Base-by-base conservation (phyloP, 2,329 filamentous ascomycete genomes). In the Cadophora sp. region DNA sequence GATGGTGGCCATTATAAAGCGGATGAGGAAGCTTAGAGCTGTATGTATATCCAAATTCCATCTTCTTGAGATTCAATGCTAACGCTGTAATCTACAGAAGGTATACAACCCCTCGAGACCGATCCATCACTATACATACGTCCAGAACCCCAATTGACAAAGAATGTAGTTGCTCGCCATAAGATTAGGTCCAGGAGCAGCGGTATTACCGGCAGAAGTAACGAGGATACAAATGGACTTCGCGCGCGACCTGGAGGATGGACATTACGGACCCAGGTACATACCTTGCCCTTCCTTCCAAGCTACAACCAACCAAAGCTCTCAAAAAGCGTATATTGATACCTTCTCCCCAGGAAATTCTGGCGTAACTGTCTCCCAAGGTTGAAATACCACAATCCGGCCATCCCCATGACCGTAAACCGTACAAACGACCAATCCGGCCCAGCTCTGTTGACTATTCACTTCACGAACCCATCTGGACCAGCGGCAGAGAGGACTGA, bases 381-480 rank as follows among this genome's bases (percentile, higher is more conserved):
- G 66, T 84, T 99, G 72, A 97, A 99, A 84, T 99, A 90, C 82
- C 91, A 97, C 84, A 99, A 99, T 79, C 96, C 96, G 0, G 82
- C 88, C 14, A 80, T 97, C 55, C 88, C 91, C 51, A 96, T 98
- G 86, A 89, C 92, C 67, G 87, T 97, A 74, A 90, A 91, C 79
- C 91, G 92, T 67, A 89, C 86, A 70, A 74, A 78, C 45, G 80
- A 89, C 53, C 83, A 88, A 72, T 78, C 82, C 4, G 82, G 82
- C 24, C 81, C 85, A 7, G 87, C 91, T 16, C 83, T 82, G 56
- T 83, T 94, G 80, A 88, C 86, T 68, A 82, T 94, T 73, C 90
- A 90, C 80, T 86, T 90, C 73, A 83, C 74, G 66, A 81, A 81
- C 22, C 50, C 72, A 24, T 27, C 73, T 7, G 68, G 64, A 11